Percentiles rank a stretch among this genome's conserved stretches.
phyloP scores from a whole-genome alignment of 176 grass and related monocot species.

The Rhynchospora tenuis region DNA sequence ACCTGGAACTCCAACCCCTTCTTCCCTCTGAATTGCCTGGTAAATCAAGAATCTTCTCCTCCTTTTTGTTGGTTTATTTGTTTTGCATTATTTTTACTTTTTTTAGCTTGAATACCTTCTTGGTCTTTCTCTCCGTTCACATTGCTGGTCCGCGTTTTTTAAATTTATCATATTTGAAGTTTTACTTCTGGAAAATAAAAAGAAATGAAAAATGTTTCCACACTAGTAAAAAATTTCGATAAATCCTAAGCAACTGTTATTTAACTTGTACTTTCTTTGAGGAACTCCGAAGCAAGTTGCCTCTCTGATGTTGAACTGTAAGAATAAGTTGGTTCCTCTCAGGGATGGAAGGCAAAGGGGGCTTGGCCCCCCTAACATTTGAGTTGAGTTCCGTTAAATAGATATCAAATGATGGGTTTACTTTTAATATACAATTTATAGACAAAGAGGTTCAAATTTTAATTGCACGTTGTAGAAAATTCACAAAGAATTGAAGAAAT shows the following conservation, averaged over 20 bases:
- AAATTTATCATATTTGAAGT: not conserved
- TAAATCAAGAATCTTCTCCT: slow-evolving; percentile 10
- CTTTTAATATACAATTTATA: too few species aligned
- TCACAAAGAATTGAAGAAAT: too few species aligned
- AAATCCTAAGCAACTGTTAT: not conserved
- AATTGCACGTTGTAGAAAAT: too few species aligned
- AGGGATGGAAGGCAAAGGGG: too few species aligned
- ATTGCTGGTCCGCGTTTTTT: not conserved
- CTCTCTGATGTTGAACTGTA: not conserved
- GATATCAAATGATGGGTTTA: too few species aligned
- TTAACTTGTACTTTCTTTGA: not conserved
- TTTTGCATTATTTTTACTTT: not conserved
- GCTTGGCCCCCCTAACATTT: too few species aligned
- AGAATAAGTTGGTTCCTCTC: not conserved
- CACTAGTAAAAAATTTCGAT: not conserved
- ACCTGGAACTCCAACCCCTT: not conserved
- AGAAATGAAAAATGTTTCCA: not conserved
- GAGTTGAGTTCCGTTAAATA: too few species aligned
- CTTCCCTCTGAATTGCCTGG: not conserved
- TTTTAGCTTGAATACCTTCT: not conserved
- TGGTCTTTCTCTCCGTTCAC: not conserved
- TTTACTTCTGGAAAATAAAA: not conserved
- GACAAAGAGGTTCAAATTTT: too few species aligned
- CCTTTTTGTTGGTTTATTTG: not conserved
- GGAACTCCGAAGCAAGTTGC: not conserved